Evolutionary conservation across 2,329 filamentous ascomycete species (phyloP), one percentile per base, ranked within the genome.

Genomic region (Penicillium sp.): DNA sequence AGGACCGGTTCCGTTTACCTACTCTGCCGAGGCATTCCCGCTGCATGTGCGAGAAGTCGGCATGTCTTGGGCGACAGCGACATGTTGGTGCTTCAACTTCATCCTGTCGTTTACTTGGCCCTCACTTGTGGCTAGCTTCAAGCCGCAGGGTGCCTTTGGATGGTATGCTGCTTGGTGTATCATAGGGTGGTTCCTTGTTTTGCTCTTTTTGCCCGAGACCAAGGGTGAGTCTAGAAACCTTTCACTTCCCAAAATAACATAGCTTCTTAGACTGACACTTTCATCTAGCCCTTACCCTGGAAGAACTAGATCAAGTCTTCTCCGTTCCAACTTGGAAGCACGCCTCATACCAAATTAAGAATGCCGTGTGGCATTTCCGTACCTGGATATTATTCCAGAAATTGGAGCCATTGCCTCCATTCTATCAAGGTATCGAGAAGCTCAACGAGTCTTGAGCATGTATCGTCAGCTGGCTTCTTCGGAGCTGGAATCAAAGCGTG

Each of bases 21-120:
- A 87, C 66, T 84, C 82, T 0, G 83, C 84, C 5, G 84, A 87
- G 67, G 83, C 82, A 1, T 87, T 85, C 63, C 83, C 83, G 8
- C 69, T 85, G 9, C 81, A 85, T 58, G 79, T 85, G 33, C 80
- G 83, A 11, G 78, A 83, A n/a, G 74, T 84, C 9, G 83, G 83
- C 38, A 86, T 86, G 84, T 81, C 81, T 3, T 78, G 74, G 58
- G 81, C 77, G 0, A 83, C 80, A 0, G 79, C 81, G 0, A 81
- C 78, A 28, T 79, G 76, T 30, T 83, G 80, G 80, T 79, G 77
- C 61, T 83, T 82, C 69, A 83, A 83, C 64, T 79, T 79, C 59
- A 74, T 81, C 52, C 70, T 81, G 2, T 77, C 76, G 0, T 77
- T 82, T 12, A 81, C 79, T 3, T 83, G 80, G 79, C 80, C 80